These are phyloP conservation scores for Dothiorella sarmentorum DNA, from an alignment of 2,329 filamentous ascomycete species.

Conservation along the genomic window DNA sequence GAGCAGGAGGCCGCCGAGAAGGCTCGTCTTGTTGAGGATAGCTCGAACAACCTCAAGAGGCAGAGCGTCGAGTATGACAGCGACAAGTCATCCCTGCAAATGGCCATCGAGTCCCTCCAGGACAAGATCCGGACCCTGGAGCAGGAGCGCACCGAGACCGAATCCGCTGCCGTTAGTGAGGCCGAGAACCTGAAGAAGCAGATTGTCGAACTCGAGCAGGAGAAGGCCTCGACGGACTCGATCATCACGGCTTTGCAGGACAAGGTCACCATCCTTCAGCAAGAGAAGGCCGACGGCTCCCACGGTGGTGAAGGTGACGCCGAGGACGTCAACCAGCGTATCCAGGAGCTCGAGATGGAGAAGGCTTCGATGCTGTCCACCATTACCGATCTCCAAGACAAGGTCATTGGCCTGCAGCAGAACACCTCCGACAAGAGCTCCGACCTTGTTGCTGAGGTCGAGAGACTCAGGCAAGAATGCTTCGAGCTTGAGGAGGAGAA, in stretches of 20 bases:
- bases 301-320: not conserved
- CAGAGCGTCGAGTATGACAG: constrained; percentile 14
- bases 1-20: constrained; percentile 14
- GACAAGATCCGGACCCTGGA: constrained; percentile 14
- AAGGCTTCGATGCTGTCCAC: constrained; percentile 13
- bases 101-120: constrained; percentile 12
- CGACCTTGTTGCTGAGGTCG: constrained; percentile 12
- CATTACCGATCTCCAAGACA: constrained; percentile 12
- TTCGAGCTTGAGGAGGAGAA: constrained; percentile 9
- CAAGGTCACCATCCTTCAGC: constrained; percentile 1
- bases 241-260: constrained; percentile 6
- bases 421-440: constrained; percentile 5
- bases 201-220: constrained; percentile 4
- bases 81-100: constrained; percentile 12
- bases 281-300: constrained; percentile 3
- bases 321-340: not conserved
- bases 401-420: constrained; percentile 12
- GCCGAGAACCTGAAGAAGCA: not conserved
- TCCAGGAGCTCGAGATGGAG: constrained; percentile 11
- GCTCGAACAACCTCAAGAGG: constrained; percentile 7
- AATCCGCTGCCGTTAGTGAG: not conserved
- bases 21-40: constrained; percentile 11
- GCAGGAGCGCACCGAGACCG: constrained; percentile 6
- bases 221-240: constrained; percentile 6
- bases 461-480: constrained; percentile 3